These are phyloP conservation scores for Aspergillus baeticus DNA, from an alignment of 495 filamentous ascomycete species.

Conservation along the genomic window DNA sequence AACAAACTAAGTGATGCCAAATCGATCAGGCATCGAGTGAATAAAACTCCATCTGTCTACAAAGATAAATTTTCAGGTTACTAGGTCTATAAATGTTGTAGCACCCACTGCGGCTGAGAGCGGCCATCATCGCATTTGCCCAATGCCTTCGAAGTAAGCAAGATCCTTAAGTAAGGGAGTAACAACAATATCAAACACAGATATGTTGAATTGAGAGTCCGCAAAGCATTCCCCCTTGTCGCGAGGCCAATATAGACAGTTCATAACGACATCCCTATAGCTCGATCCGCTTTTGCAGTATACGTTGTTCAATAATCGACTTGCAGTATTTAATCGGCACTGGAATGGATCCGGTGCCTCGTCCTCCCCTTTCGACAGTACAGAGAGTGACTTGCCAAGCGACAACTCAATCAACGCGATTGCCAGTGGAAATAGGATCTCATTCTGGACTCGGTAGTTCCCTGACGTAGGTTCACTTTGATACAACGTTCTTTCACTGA, in stretches of 20 bases:
- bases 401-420: constrained; percentile 34
- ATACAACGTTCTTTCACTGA: background rate
- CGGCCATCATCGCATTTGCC: no score
- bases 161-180: constrained; percentile 7
- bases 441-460: constrained; percentile 18
- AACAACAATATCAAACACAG: constrained; percentile 27
- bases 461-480: background rate
- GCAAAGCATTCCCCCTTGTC: constrained; percentile 8
- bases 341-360: constrained; percentile 9
- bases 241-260: constrained; percentile 29
- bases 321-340: constrained; percentile 22
- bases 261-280: constrained; percentile 31
- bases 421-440: constrained; percentile 28
- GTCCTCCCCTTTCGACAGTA: constrained; percentile 21
- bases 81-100: no score
- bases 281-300: constrained; percentile 24
- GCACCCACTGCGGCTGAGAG: no score
- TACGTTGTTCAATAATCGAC: constrained; percentile 19
- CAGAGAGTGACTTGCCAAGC: constrained; percentile 23
- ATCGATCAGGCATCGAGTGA: no score
- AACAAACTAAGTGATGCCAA: no score
- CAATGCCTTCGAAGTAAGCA: background rate
- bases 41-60: no score
- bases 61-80: no score
- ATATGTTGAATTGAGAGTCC: background rate